phyloP scores from a whole-genome alignment of 2,329 filamentous ascomycete species.

The Epicoccum sorghinum region DNA sequence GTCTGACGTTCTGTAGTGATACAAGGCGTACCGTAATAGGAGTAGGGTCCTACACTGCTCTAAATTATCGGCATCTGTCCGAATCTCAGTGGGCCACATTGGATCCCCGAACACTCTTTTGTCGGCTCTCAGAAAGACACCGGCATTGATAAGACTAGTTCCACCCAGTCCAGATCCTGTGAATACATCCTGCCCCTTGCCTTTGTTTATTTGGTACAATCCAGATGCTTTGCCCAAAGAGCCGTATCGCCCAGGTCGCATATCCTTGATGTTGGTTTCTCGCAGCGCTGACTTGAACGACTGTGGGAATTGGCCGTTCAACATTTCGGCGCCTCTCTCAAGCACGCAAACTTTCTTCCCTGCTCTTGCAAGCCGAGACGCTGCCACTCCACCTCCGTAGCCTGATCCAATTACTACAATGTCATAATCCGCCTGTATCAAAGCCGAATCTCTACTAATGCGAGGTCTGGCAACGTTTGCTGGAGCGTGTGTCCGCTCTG shows the following conservation, averaged over 20 bases:
- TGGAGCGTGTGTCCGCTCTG: no score
- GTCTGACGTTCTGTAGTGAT: neutral
- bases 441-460: neutral
- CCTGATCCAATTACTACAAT: constrained; percentile 72
- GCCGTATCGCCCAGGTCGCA: constrained; percentile 39
- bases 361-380: constrained; percentile 67
- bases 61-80: constrained; percentile 52
- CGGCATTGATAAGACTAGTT: constrained; percentile 18
- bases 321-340: constrained; percentile 68
- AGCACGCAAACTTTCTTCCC: constrained; percentile 67
- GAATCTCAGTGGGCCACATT: constrained; percentile 65
- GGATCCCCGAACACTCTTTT: constrained; percentile 59
- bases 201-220: constrained; percentile 68
- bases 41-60: constrained; percentile 18
- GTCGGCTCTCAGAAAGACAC: constrained; percentile 63
- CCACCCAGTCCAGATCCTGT: constrained; percentile 60
- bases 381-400: constrained; percentile 71
- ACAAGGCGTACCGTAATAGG: neutral
- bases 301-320: constrained; percentile 68
- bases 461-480: neutral
- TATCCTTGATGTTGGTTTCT: neutral
- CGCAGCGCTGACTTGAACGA: constrained; percentile 54
- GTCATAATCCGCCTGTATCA: constrained; percentile 64
- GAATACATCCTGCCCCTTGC: constrained; percentile 68
- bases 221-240: constrained; percentile 62